Evolutionary conservation across 352 stramenopile genomes (phyloP).

Genomic region (Phytophthora pistaciae): DNA sequence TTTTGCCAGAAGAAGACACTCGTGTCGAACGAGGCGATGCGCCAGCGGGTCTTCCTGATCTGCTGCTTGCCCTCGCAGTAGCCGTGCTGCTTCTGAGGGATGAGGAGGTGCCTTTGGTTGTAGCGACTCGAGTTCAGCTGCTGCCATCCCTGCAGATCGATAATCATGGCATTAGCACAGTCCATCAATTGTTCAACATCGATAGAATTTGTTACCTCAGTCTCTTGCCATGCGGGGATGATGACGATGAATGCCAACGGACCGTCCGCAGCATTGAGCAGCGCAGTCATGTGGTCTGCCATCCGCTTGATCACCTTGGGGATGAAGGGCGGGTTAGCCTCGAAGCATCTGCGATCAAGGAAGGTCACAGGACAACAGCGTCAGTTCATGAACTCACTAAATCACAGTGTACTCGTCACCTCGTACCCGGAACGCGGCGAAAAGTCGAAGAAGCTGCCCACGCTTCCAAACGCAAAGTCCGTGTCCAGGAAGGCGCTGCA

Average conservation of each 20-base stretch:
- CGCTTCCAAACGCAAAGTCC: conserved; percentile 90
- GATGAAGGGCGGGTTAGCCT: conserved; percentile 97
- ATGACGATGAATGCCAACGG: conserved; percentile 93
- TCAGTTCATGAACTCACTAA: not conserved
- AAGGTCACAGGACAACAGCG: not conserved
- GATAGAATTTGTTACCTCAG: conserved; percentile 44
- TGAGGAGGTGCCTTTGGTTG: conserved; percentile 75
- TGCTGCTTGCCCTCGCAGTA: conserved; percentile 95
- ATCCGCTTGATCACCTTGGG: conserved; percentile 93
- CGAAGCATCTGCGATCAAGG: conserved; percentile 69
- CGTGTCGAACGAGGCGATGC: conserved; percentile 95
- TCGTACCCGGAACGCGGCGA: conserved; percentile 77
- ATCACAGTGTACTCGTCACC: not conserved
- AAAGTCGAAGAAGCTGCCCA: conserved; percentile 95
- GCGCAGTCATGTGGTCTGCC: conserved; percentile 87
- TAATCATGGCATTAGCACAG: conserved; percentile 1
- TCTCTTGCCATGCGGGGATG: conserved; percentile 91
- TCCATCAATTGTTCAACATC: not conserved
- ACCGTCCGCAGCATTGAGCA: conserved; percentile 69
- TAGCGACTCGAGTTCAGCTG: conserved; percentile 79
- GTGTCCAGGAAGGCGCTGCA: conserved; percentile 93
- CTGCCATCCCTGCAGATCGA: conserved; percentile 69
- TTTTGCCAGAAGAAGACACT: conserved; percentile 98
- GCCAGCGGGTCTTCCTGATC: conserved; percentile 87
- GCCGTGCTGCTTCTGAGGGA: conserved; percentile 89